Base-by-base conservation (phyloP, 2,329 filamentous ascomycete genomes). In the Colletotrichum higginsianum region DNA sequence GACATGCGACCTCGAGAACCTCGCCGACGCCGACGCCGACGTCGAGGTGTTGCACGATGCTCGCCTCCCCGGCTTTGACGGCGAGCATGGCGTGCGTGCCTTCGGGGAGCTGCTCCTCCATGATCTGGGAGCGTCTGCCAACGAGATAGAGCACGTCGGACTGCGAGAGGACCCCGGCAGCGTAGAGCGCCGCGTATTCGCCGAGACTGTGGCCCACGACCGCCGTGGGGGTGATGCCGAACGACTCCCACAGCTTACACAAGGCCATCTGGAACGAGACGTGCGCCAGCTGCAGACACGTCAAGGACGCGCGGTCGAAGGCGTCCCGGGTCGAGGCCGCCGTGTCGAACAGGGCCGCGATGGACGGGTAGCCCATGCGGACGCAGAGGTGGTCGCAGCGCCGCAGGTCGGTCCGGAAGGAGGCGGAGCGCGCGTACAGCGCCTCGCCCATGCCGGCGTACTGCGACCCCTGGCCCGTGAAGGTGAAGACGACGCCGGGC, bases 121-220 rank as follows among this genome's bases (percentile, higher is more conserved):
- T 84, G 21, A 94, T 83, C 76, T 88, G 83, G 16, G 92, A 92
- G 74, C 93, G 88, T 63, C 84, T 80, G 35, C 93, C 93, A 18
- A 95, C 92, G 1, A 95, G 85, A 73, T 90, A 91, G 63, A 96
- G 88, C 76, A 92, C 89, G 77, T 94, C 92, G 75, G 88, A 89
- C 18, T 88, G 90, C 12, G 91, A 93, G 38, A 94, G 83, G 16
- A 94, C 91, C 57, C 92, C 92, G 60, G 92, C 91, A 44, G 90
- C 86, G 75, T 93, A 87, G 5, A 94, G 87, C 40, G 92, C 92
- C 49, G 92, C 91, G 76, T 94, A 94, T 79, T 94, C 92, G 61
- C 92, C 92, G 38, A 94, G 82, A 75, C 90, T 93, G 78, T 90
- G 89, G 30, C 89, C 89, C 4, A 90, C 78, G 1, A 90, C 88